These are phyloP conservation scores for Mucor plumbeus DNA, from an alignment of 371 early-diverging fungal genomes.

Conservation along the genomic window DNA sequence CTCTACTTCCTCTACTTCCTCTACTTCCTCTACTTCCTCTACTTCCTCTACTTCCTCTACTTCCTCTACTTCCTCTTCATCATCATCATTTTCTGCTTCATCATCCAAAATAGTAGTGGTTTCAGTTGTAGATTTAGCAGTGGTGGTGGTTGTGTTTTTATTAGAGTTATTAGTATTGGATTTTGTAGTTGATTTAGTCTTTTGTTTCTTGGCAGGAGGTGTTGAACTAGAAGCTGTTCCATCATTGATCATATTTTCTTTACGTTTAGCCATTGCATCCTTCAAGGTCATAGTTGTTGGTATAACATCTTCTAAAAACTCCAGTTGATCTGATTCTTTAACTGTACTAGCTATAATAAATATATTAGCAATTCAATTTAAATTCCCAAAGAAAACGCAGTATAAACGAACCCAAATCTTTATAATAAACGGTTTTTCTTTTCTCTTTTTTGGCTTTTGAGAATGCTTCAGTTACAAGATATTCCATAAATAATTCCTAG, in stretches of 20 bases:
- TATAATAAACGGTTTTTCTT: conserved; percentile 77
- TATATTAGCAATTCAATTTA: neutral
- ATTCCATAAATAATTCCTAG: conserved; percentile 81
- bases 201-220: conserved; percentile 28
- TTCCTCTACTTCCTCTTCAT: conserved; percentile 1
- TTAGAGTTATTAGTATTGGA: neutral
- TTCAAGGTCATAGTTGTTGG: conserved; percentile 63
- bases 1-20: conserved; percentile 7
- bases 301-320: conserved; percentile 59
- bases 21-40: conserved; percentile 4
- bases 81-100: conserved; percentile 8
- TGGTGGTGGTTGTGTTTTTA: neutral
- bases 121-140: neutral
- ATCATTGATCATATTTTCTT: conserved; percentile 47
- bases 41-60: conserved; percentile 17
- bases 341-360: conserved; percentile 42
- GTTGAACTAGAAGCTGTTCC: neutral
- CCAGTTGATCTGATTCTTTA: conserved; percentile 48
- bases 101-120: neutral
- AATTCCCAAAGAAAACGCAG: too few species aligned
- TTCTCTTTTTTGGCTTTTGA: conserved; percentile 69
- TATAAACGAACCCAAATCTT: conserved; percentile 66
- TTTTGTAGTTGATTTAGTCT: conserved; percentile 12
- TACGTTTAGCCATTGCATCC: conserved; percentile 60
- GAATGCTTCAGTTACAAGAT: conserved; percentile 70